phyloP scores from a whole-genome alignment of 495 filamentous ascomycete species.

The Bombardia bombarda region DNA sequence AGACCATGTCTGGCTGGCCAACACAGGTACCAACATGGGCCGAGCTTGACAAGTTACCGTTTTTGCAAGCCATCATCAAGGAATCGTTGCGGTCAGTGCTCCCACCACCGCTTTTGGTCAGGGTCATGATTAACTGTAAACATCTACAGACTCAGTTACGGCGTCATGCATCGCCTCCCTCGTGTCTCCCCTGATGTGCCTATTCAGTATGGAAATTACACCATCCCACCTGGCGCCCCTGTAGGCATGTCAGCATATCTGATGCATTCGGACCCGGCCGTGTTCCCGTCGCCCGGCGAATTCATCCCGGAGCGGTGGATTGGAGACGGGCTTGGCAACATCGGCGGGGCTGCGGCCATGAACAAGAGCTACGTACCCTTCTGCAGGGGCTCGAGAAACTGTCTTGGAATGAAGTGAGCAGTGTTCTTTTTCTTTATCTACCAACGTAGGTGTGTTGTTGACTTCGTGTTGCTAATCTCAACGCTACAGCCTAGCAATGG shows the following conservation, averaged over 20 bases:
- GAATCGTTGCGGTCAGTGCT: constrained; percentile 21
- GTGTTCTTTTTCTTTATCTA: neutral
- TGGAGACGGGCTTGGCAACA: constrained; percentile 8
- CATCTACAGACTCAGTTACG: constrained; percentile 8
- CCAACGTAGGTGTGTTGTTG: neutral
- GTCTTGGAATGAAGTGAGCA: constrained; percentile 15
- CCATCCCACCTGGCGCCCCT: constrained; percentile 11
- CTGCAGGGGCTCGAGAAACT: constrained; percentile 9
- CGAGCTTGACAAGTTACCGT: constrained; percentile 23
- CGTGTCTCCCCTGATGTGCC: constrained; percentile 17
- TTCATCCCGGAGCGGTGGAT: constrained; percentile 37
- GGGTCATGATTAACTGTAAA: neutral
- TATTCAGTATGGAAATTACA: constrained; percentile 15
- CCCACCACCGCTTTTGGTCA: neutral
- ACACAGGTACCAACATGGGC: constrained; percentile 14
- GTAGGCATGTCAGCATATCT: constrained; percentile 18
- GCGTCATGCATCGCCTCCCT: constrained; percentile 14
- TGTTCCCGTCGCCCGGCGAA: constrained; percentile 25
- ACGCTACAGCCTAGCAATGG: constrained; percentile 20
- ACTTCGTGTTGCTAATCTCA: neutral
- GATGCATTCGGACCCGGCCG: constrained; percentile 25
- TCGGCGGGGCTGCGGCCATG: constrained; percentile 11
- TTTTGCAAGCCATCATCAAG: constrained; percentile 28
- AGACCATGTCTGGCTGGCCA: constrained; percentile 15
- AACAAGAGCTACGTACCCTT: constrained; percentile 11